Percentiles rank a stretch among this genome's conserved stretches.
These are phyloP conservation scores for Knufia fluminis DNA, from an alignment of 2,329 filamentous ascomycete species.

Conservation along the genomic window DNA sequence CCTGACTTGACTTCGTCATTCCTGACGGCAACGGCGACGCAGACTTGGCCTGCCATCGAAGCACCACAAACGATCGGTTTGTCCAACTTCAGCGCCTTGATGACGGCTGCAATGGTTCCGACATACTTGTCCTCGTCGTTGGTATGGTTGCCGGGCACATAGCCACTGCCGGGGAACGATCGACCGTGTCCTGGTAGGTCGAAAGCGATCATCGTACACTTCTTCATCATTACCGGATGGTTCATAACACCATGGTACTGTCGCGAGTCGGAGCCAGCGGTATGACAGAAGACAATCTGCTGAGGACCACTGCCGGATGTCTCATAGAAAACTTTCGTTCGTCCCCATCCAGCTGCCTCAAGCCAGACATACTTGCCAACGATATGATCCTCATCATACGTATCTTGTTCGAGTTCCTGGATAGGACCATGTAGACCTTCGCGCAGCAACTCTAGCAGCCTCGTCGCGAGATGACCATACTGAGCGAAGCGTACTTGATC, in stretches of 20 bases:
- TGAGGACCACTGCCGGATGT: constrained; percentile 38
- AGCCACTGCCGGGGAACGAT: constrained; percentile 37
- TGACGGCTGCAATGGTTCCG: constrained; percentile 37
- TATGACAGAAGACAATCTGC: constrained; percentile 38
- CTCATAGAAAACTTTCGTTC: constrained; percentile 44
- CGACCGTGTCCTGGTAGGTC: constrained; percentile 43
- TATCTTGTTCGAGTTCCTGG: constrained; percentile 31
- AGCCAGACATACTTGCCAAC: constrained; percentile 41
- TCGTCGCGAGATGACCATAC: constrained; percentile 39
- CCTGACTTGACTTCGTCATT: constrained; percentile 39
- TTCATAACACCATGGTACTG: constrained; percentile 48
- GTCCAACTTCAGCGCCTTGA: constrained; percentile 36
- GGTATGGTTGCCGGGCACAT: constrained; percentile 37
- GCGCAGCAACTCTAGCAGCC: constrained; percentile 40
- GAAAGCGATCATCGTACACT: constrained; percentile 42
- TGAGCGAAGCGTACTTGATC: constrained; percentile 38
- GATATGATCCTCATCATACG: constrained; percentile 35
- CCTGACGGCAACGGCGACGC: constrained; percentile 39
- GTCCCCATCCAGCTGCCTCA: constrained; percentile 38
- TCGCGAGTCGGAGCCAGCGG: constrained; percentile 38
- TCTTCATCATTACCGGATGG: constrained; percentile 37
- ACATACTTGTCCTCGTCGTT: constrained; percentile 41
- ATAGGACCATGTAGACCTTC: constrained; percentile 40
- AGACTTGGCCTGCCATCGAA: constrained; percentile 44
- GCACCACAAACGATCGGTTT: constrained; percentile 43